These are phyloP conservation scores for Backusella macrospora DNA, from an alignment of 192 early-diverging fungal species.

Conservation along the genomic window DNA sequence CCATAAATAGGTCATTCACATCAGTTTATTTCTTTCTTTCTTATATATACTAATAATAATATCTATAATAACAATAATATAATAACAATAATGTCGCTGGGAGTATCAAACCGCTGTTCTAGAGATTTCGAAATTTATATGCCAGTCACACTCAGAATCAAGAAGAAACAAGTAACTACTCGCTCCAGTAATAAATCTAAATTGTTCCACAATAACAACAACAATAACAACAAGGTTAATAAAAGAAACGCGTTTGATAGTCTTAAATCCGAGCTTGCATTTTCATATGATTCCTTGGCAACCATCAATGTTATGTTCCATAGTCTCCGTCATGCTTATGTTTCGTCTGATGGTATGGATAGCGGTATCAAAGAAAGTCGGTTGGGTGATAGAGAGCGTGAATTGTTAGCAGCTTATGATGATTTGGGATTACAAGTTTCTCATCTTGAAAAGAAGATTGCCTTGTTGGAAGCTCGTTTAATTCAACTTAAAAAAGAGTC, in stretches of 20 bases:
- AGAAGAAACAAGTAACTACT: neutral
- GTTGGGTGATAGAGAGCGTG: neutral
- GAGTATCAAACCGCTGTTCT: conserved; percentile 3
- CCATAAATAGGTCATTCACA: conserved; percentile 14
- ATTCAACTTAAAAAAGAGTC: neutral
- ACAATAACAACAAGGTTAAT: neutral
- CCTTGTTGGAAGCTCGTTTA: neutral
- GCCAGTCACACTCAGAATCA: neutral
- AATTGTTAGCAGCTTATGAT: neutral
- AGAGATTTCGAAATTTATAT: conserved; percentile 3
- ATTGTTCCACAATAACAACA: neutral
- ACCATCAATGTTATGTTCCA: conserved; percentile 22
- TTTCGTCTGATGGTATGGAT: neutral
- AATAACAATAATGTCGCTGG: neutral
- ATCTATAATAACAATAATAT: neutral
- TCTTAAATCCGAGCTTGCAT: conserved; percentile 4
- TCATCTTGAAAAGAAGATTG: conserved; percentile 7
- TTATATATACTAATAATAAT: neutral
- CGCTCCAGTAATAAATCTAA: neutral
- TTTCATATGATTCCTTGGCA: conserved; percentile 12
- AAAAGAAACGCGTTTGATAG: conserved; percentile 7
- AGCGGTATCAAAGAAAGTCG: neutral
- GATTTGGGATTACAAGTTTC: neutral
- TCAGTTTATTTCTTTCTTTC: neutral
- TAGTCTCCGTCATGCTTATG: conserved; percentile 15